Base-by-base conservation (phyloP, 1,284 basidiomycete species). In the Athelia psychrophila region DNA sequence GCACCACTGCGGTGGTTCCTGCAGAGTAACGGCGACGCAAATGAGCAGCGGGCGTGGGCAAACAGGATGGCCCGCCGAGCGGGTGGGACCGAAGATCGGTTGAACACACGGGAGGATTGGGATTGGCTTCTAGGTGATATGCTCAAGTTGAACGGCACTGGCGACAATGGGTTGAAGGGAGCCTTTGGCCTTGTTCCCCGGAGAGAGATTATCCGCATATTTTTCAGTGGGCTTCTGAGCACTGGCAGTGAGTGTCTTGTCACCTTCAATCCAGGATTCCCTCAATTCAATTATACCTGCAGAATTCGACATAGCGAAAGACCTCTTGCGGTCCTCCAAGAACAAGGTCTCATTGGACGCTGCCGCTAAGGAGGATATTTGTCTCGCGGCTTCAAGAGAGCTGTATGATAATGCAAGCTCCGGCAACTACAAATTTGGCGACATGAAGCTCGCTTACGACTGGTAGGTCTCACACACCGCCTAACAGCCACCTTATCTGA, bases 401-500 rank as follows among this genome's bases (percentile, higher is more conserved):
- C 86, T 95, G 58, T 98, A 97, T 68, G 93, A 97, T 65, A 96
- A 96, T 59, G 90, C 95, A 3, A 86, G 80, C 56, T 90, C 86
- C 1, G 95, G 93, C 2, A 98, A 97, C 63, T 88, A 93, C 63
- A 90, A 93, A 59, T 81, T 83, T 46, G 94, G 94, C 4, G 92
- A 95, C 49, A 97, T 98, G 94, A 95, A 93, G 68, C 74, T 93
- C 36, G 95, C 95, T 1, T 95, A 95, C 67, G 92, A 96, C 54
- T 96, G 94, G 95, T 95, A 66, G 64, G 80, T 64, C 33, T 44
- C 54, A 16, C 40, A 47, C 24, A 51, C 2, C 16, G 8, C 20
- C 27, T 47, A 22, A 50, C 25, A 33, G 33, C 36, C 51, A 57
- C 20, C 54, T 45, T 10, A 33, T 55, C 47, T 60, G 51, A 59